These are phyloP conservation scores for Neurospora intermedia DNA, from an alignment of 495 filamentous ascomycete genomes.

Conservation along the genomic window DNA sequence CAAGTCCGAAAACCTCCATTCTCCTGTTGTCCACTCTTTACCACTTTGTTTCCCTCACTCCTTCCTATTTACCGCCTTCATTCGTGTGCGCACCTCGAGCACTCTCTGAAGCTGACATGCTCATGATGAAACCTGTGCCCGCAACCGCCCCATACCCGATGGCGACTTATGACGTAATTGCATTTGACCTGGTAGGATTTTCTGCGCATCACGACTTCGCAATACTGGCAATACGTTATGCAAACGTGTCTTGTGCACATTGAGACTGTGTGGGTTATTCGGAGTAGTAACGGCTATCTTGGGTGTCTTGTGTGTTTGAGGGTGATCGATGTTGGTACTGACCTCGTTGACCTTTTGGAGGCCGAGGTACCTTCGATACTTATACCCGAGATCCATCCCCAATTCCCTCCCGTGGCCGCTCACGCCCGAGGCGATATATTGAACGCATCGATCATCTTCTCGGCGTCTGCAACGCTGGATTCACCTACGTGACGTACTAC, in stretches of 20 bases:
- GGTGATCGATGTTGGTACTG: background rate
- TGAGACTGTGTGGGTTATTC: background rate
- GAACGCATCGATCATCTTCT: background rate
- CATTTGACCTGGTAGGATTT: background rate
- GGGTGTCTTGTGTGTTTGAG: background rate
- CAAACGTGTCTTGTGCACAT: background rate
- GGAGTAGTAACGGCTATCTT: background rate
- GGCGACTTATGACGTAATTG: background rate
- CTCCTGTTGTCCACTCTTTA: background rate
- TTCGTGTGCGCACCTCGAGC: background rate
- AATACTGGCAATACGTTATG: background rate
- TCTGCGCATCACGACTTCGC: background rate
- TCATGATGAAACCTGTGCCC: background rate
- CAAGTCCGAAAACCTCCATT: background rate
- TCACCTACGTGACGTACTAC: background rate
- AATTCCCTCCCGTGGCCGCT: background rate
- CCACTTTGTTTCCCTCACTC: background rate
- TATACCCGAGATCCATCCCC: background rate
- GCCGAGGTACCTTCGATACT: background rate
- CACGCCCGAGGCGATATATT: background rate
- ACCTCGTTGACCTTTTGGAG: background rate
- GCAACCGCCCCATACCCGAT: background rate
- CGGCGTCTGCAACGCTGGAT: background rate
- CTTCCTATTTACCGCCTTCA: background rate
- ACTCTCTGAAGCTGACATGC: background rate